Evolutionary conservation across 768 basidiomycete genomes (phyloP), one percentile per base, ranked within the genome.

Genomic region (Cantharellus anzutake): DNA sequence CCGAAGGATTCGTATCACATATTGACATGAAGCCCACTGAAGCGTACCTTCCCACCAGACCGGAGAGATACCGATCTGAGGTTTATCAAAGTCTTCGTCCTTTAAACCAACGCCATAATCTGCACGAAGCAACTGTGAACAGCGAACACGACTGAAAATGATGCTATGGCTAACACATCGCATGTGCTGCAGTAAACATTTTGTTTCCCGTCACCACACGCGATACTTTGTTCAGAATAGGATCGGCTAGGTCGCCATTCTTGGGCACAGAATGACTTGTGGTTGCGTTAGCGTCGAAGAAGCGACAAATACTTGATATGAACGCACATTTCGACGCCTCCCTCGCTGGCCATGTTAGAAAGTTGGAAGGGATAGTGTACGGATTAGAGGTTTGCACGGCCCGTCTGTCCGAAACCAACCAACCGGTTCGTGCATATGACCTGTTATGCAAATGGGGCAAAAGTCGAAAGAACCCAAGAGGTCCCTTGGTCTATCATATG

Each of bases 21-120:
- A 14, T 38, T 42, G 56, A 39, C 16, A 48, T 59, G 5, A 51
- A 56, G 5, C 5, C 20, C 20, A 29, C 20, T 58, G 64, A 62
- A 64, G 67, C 69, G n/a, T 48, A 83, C 87, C 87, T 77, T 91
- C 88, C 86, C 87, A 92, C 88, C 88, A 92, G 58, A 90, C 77
- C 2, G 86, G 82, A 39, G 85, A 85, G 66, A 92, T 88, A 52
- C 89, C 89, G 66, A 92, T 83, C 84, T 91, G 88, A 58, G 89
- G 81, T 68, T 87, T 90, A 60, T 82, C 68, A 81, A 91, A 86
- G 64, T 91, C 88, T 63, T 80, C 78, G 66, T 86, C 84, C 34
- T 76, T 77, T 63, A 91, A 68, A 3, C 86, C 86, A 40, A 80
- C 80, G 44, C 82, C 88, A 67, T 90, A 87, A 35, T 90, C 87